Base-by-base conservation (phyloP, 2,329 filamentous ascomycete species). In the Elsinoe australis region DNA sequence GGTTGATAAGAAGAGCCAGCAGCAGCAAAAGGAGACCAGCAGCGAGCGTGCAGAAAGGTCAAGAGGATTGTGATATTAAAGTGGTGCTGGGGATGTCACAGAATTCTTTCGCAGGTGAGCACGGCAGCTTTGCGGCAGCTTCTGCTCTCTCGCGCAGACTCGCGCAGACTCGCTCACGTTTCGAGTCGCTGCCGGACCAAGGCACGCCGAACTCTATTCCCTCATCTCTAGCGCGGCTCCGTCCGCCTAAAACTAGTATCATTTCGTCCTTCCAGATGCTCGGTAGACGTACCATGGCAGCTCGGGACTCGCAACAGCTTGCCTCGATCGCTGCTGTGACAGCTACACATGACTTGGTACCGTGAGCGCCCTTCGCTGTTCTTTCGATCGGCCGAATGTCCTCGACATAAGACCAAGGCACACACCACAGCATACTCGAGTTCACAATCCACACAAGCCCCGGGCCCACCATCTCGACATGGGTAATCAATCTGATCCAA, bases 81-180 rank as follows among this genome's bases (percentile, higher is more conserved):
- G 39, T 44, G 39, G 39, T 44, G 39, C n/a, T 12, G n/a, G 14
- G 21, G n/a, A 44, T 44, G 39, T 44, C 39, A 44, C 39, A 44
- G 39, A 44, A n/a, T 44, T 32, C 17, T 32, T 32, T 28, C 18
- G 3, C 21, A 24, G 29, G 39, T 31, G 21, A 41, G 39, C 28
- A n/a, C 39, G 26, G 17, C 39, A 7, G n/a, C 38, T 42, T 28
- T 38, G 4, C 8, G 18, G 26, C n/a, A 33, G 5, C 17, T 18
- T 38, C 15, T 18, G 18, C 4, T n/a, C 34, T 19, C n/a, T n/a
- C n/a, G n/a, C n/a, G n/a, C n/a, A n/a, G n/a, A n/a, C n/a, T n/a
- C n/a, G n/a, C n/a, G n/a, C n/a, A n/a, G n/a, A n/a, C n/a, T n/a
- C n/a, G 6, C 15, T 44, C 39, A 44, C 39, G 39, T 44, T 44